A percentile compares a stretch with the other conserved stretches of the same genome.
These are phyloP conservation scores for Globisporangium sylvaticum DNA, from an alignment of 352 stramenopile genomes.

Conservation along the genomic window DNA sequence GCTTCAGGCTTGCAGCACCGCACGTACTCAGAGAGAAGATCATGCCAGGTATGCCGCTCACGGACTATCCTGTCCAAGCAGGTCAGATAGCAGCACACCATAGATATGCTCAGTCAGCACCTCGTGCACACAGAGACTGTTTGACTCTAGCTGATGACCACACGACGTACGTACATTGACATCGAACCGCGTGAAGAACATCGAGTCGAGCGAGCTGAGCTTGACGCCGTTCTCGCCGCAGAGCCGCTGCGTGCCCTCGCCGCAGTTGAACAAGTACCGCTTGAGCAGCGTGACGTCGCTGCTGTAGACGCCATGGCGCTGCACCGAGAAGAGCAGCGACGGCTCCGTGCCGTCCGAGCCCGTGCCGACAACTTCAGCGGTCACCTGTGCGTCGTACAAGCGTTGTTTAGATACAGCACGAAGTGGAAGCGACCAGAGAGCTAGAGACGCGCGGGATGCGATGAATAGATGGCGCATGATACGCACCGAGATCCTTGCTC, in stretches of 20 bases:
- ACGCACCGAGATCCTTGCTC: constrained; percentile 13
- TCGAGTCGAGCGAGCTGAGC: constrained; percentile 56
- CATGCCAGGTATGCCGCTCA: constrained; percentile 61
- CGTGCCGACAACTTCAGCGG: constrained; percentile 54
- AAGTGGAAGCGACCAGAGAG: neutral
- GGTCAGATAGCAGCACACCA: neutral
- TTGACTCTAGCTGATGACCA: neutral
- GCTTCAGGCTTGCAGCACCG: constrained; percentile 36
- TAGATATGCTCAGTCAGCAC: neutral
- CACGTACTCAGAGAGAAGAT: constrained; percentile 59
- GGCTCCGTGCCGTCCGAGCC: constrained; percentile 64
- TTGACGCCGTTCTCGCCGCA: constrained; percentile 70
- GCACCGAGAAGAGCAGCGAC: constrained; percentile 62
- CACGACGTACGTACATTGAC: constrained; percentile 28
- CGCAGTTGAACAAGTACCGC: constrained; percentile 72
- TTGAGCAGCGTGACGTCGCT: constrained; percentile 52
- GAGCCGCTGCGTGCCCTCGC: constrained; percentile 61
- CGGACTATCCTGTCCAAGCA: constrained; percentile 28
- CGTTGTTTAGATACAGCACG: neutral
- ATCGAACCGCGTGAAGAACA: constrained; percentile 70
- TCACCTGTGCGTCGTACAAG: constrained; percentile 26
- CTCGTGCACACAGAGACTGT: neutral
- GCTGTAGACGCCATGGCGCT: constrained; percentile 63
- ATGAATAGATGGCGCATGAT: neutral
- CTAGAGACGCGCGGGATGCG: neutral